Percentiles rank a stretch among this genome's conserved stretches.
These are phyloP conservation scores for Blastocladiella britannica DNA, from an alignment of 192 early-diverging fungal species.

Conservation along the genomic window DNA sequence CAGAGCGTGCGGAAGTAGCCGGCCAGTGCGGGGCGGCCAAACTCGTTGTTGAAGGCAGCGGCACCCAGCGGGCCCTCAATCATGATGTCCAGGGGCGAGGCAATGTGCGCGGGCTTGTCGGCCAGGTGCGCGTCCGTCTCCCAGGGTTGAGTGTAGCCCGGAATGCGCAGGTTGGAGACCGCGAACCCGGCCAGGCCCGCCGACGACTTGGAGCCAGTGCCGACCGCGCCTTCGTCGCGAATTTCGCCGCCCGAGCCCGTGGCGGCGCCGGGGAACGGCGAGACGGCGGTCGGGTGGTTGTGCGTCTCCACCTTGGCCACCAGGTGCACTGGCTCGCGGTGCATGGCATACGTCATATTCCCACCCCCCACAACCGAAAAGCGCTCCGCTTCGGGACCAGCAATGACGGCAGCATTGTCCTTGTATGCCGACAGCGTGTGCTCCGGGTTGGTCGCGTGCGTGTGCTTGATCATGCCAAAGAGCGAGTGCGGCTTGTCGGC, in stretches of 20 bases:
- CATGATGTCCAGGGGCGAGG: slow-evolving; percentile 91
- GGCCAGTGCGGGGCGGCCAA: slow-evolving; percentile 79
- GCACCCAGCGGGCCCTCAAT: slow-evolving; percentile 90
- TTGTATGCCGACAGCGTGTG: slow-evolving; percentile 87
- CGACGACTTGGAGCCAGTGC: slow-evolving; percentile 84
- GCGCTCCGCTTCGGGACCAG: slow-evolving; percentile 42
- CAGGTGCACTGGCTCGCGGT: slow-evolving; percentile 60
- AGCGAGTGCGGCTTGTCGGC: slow-evolving; percentile 54
- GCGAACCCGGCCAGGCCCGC: slow-evolving; percentile 89
- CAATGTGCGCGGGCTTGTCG: slow-evolving; percentile 74
- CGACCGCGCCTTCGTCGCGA: slow-evolving; percentile 96
- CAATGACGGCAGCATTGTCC: slow-evolving; percentile 93
- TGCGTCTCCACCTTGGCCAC: slow-evolving; percentile 98
- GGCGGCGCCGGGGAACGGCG: slow-evolving; percentile 92
- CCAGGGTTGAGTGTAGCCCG: slow-evolving; percentile 81
- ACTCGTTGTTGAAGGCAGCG: slow-evolving; percentile 99
- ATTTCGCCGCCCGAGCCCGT: slow-evolving; percentile 99
- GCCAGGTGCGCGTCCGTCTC: slow-evolving; percentile 40
- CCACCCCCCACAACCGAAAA: slow-evolving; percentile 30
- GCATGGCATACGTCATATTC: slow-evolving; percentile 30
- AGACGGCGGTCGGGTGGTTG: slow-evolving; percentile 98
- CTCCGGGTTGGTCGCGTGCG: slow-evolving; percentile 58
- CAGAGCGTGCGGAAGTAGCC: slow-evolving; percentile 96
- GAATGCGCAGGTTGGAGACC: slow-evolving; percentile 85
- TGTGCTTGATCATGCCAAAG: slow-evolving; percentile 92